Evolutionary conservation across 257 asterid genomes (phyloP), one percentile per base, ranked within the genome.

Genomic region (Solanum ahanhuiri): DNA sequence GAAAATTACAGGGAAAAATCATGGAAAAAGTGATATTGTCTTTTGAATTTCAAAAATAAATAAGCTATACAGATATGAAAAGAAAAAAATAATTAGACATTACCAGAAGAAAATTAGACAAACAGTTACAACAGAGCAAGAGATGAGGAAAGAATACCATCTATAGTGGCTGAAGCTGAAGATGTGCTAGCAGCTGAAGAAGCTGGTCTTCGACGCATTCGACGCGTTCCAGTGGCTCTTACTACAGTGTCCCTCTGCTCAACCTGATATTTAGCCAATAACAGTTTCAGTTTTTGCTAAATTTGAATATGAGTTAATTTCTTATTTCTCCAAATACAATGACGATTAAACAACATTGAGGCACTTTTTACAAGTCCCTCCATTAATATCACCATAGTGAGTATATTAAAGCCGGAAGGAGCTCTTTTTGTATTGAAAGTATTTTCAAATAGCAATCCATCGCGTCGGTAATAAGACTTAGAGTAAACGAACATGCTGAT

Each of bases 121-220:
- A 23, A 45, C 3, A 25, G 83, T 43, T 70, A 30, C 35, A 20
- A 28, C 9, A 45, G 82, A 12, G 83, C 30, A 45, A 34, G 69
- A 54, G 15, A 60, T 85, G 8, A 67, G 37, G 15, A 85, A 28
- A 70, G 54, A 28, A 51, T 72, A 96, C 99, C 99, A 90, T 96
- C 96, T 54, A 85, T 91, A 69, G 90, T 83, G 18, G 93, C 95
- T 3, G 94, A 91, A 37, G 98, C 93, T 12, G 95, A 90, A 33
- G 99, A 96, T 77, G 99, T 86, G 90, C 99, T 92, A 86, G 96
- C 96, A 87, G 91, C 92, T 87, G 98, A 88, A 87, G 97, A 90
- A 88, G 93, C 95, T 4, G 93, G 91, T 84, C 95, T 86, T 89
- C 99, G 90, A 83, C 99, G 93, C 89, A 97, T 97, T 93, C 96